Evolutionary conservation across 305 asterid genomes (phyloP), one percentile per base, ranked within the genome.

Genomic region (Solanum hybrid): DNA sequence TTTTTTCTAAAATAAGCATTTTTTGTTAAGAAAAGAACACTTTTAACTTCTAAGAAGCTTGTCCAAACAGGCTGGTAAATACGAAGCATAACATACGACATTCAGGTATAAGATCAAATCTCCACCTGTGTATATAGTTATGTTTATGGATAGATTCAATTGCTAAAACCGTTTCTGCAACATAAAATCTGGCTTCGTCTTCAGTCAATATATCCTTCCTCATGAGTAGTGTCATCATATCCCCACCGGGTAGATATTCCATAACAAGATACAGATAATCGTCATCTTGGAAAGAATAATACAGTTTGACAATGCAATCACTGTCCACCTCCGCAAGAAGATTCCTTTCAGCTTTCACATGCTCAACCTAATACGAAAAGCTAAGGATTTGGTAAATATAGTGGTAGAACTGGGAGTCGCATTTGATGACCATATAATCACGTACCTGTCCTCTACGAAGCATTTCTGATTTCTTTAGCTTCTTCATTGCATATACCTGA

Each of bases 381-480:
- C 34, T 89, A 78, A 79, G 27, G 79, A 79, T 14, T 78, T 10
- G 5, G 65, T 41, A 88, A 38, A 39, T 51, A 88, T 73, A 88
- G 41, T 11, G 33, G 41, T 57, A 61, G 38, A 83, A 85, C 4
- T 17, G 27, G 27, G 10, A 29, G 76, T 57, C 1, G 12, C 32
- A 85, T 75, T 88, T 72, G 81, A 34, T 26, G 90, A 89, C 10
- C 65, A 90, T 86, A 87, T 79, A 85, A 90, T 92, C 70, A 78
- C 79, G 88, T 91, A 97, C 98, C 98, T 96, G 99, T 90, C 99
- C 99, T 94, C 99, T 95, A 65, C 99, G 98, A 91, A 97, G 98
- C 99, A 97, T 97, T 93, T 97, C 99, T 32, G 98, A 94, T 95
- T 97, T 97, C 94, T 95, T 96, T 70, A 96, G 97, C 94, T 97